Conservation (phyloP, 1,284 basidiomycete genomes). For the Trichosporon asahii region DNA sequence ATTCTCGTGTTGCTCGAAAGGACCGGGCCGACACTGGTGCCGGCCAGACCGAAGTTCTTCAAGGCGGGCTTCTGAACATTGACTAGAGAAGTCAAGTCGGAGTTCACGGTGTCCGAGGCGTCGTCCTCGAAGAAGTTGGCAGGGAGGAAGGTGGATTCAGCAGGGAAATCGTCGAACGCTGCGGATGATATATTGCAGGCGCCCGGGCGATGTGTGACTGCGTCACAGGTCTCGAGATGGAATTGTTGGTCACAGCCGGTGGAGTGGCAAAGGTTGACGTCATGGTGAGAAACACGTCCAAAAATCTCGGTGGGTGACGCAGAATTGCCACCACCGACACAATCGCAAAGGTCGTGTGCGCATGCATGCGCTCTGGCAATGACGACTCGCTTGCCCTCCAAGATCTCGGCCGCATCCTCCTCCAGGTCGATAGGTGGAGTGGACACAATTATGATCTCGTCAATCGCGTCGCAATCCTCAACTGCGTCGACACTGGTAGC, state of each 20-base stretch:
- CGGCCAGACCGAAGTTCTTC: neutral
- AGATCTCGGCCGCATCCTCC: neutral
- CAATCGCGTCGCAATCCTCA: neutral
- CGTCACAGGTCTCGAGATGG: neutral
- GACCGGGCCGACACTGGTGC: neutral
- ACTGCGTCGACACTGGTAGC: neutral
- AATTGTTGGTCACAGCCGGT: neutral
- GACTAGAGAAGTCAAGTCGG: neutral
- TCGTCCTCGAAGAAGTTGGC: slow-evolving; percentile 9
- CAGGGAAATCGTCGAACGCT: neutral
- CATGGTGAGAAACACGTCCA: neutral
- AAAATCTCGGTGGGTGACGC: neutral
- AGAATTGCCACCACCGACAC: neutral
- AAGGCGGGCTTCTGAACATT: neutral
- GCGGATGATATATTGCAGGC: neutral
- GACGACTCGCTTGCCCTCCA: neutral
- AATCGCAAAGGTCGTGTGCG: neutral
- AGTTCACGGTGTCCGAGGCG: neutral
- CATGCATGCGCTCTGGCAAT: neutral
- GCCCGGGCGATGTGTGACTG: neutral
- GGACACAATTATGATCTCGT: slow-evolving; percentile 3
- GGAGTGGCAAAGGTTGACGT: slow-evolving; percentile 5
- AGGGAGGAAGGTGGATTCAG: neutral
- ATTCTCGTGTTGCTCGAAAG: neutral
- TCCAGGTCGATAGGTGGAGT: neutral